Evolutionary conservation across 73 alveolate genomes (phyloP).

Genomic region (Halteria grandinella): DNA sequence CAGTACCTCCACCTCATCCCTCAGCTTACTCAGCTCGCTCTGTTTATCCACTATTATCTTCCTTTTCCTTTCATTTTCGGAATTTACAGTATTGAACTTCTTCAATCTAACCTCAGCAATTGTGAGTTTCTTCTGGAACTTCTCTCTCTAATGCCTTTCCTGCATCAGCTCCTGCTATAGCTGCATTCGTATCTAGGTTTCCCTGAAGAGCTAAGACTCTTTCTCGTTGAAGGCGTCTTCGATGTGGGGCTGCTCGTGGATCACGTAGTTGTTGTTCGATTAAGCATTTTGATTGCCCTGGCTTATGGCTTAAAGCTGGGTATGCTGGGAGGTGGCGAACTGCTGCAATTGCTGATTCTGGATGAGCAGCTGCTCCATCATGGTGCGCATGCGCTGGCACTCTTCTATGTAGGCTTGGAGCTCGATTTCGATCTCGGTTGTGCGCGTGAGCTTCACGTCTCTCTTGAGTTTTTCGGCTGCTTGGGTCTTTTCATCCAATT

Average conservation of each 20-base stretch:
- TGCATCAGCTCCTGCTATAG: conserved; percentile 8
- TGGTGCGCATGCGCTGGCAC: conserved; percentile 49
- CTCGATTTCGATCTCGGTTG: conserved; percentile 63
- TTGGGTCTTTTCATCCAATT: conserved; percentile 23
- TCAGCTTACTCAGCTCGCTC: not conserved
- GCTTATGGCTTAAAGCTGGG: not conserved
- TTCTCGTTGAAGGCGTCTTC: conserved; percentile 2
- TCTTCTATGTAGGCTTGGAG: conserved; percentile 55
- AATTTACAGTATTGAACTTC: conserved; percentile 18
- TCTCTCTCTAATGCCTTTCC: conserved; percentile 11
- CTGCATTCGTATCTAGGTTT: not conserved
- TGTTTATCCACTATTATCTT: conserved; percentile 26
- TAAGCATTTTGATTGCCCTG: not conserved
- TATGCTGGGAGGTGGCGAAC: not conserved
- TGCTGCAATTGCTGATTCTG: not conserved
- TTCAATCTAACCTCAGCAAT: conserved; percentile 1
- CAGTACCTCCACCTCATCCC: conserved; percentile 10
- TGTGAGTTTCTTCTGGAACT: not conserved
- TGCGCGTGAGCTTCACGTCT: conserved; percentile 43
- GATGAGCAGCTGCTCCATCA: conserved; percentile 24
- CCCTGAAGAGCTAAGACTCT: not conserved
- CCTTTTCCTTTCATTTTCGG: conserved; percentile 35
- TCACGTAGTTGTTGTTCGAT: not conserved
- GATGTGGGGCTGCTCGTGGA: not conserved
- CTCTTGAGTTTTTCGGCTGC: conserved; percentile 37